Percentiles rank a stretch among this genome's conserved stretches.
Conservation (phyloP, 192 early-diverging fungal species). For the Mortierella claussenii region DNA sequence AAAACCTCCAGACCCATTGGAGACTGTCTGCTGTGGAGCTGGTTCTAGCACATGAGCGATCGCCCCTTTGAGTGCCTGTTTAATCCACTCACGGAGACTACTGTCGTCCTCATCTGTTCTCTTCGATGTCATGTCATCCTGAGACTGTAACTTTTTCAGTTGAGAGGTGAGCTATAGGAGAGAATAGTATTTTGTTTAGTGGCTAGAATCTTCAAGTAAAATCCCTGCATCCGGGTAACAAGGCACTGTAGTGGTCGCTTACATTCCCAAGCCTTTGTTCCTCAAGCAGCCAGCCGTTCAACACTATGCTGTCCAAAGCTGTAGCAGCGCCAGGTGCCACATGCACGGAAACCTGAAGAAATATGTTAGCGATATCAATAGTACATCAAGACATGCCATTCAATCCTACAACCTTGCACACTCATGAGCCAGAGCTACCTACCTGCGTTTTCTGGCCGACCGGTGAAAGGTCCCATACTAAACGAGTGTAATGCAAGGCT, state of each 20-base stretch:
- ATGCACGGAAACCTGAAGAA: constrained; percentile 32
- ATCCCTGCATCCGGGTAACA: too few species aligned
- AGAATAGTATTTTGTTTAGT: too few species aligned
- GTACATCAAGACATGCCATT: background rate
- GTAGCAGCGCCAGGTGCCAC: constrained; percentile 18
- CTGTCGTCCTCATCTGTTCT: background rate
- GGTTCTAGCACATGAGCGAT: constrained; percentile 41
- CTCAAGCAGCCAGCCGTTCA: constrained; percentile 23
- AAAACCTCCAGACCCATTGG: background rate
- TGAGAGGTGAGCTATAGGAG: constrained; percentile 26
- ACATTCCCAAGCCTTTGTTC: constrained; percentile 31
- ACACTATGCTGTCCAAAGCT: constrained; percentile 2
- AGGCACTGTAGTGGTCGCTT: too few species aligned
- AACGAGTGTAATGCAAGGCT: constrained; percentile 36
- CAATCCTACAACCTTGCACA: background rate
- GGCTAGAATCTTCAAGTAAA: too few species aligned
- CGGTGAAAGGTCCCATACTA: constrained; percentile 28
- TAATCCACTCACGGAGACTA: constrained; percentile 5
- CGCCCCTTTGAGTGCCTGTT: constrained; percentile 31
- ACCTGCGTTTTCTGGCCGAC: constrained; percentile 32
- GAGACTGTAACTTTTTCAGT: constrained; percentile 14
- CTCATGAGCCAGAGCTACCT: background rate
- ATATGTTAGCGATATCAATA: background rate
- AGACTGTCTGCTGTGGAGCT: background rate
- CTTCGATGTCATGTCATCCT: constrained; percentile 1